A percentile compares a stretch with the other conserved stretches of the same genome.
These are phyloP conservation scores for Corinectria fuckeliana DNA, from an alignment of 2,329 filamentous ascomycete genomes.

Conservation along the genomic window DNA sequence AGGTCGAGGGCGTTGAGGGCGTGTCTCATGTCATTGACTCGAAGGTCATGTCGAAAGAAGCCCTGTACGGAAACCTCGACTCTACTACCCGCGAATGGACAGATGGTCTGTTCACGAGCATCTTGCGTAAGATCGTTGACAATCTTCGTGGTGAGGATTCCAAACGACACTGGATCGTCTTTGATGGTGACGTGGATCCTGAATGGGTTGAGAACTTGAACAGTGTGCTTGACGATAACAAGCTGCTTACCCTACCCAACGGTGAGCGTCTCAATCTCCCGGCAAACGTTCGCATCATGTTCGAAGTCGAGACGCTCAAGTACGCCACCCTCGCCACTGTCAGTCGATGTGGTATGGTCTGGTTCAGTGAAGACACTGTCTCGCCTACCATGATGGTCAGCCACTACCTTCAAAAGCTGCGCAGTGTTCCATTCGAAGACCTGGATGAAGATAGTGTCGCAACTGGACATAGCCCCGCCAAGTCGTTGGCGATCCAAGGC, in stretches of 20 bases:
- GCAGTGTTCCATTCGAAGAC: slow-evolving; percentile 87
- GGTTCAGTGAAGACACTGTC: slow-evolving; percentile 99
- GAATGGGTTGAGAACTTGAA: slow-evolving; percentile 99
- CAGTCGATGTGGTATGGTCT: slow-evolving; percentile 99
- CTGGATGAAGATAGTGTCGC: slow-evolving; percentile 89
- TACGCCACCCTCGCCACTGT: slow-evolving; percentile 99
- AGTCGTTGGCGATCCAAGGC: slow-evolving; percentile 78
- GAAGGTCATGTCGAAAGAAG: slow-evolving; percentile 99
- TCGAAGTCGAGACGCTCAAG: slow-evolving; percentile 96
- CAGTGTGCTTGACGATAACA: slow-evolving; percentile 99
- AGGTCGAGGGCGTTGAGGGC: slow-evolving; percentile 89
- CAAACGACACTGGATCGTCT: slow-evolving; percentile 99
- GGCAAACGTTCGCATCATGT: slow-evolving; percentile 97
- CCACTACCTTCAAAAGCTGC: slow-evolving; percentile 86
- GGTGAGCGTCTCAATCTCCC: slow-evolving; percentile 96
- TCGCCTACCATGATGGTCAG: slow-evolving; percentile 90
- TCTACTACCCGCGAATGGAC: slow-evolving; percentile 99
- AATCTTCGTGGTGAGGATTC: slow-evolving; percentile 96
- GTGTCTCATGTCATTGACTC: slow-evolving; percentile 98
- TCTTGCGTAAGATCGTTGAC: slow-evolving; percentile 96
- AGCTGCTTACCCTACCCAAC: slow-evolving; percentile 93
- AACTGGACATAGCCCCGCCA: slow-evolving; percentile 76
- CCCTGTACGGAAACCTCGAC: slow-evolving; percentile 92
- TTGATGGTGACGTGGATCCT: slow-evolving; percentile 97
- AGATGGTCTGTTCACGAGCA: slow-evolving; percentile 96